Percentiles rank a stretch among this genome's conserved stretches.
These are phyloP conservation scores for Camellia sinensis DNA, from an alignment of 148 eudicot species.

Conservation along the genomic window DNA sequence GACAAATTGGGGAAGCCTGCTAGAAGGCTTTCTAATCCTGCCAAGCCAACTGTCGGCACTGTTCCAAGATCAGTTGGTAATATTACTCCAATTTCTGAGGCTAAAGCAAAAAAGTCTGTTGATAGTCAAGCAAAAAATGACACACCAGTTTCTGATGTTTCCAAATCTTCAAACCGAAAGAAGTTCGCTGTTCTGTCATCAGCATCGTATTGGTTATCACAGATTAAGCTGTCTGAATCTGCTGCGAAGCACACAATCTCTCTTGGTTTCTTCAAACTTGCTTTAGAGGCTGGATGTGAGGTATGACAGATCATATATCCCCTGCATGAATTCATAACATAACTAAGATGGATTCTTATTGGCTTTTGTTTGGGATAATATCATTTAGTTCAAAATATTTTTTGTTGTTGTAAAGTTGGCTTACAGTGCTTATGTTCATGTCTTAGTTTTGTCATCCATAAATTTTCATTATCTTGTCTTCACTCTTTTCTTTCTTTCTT, in stretches of 20 bases:
- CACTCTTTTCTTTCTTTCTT: neutral
- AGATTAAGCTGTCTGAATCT: conserved; percentile 88
- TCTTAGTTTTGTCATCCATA: neutral
- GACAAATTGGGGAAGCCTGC: conserved; percentile 71
- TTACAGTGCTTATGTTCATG: neutral
- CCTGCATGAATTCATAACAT: neutral
- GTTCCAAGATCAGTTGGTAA: conserved; percentile 37
- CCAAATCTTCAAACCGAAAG: conserved; percentile 49
- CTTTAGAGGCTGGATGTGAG: conserved; percentile 80
- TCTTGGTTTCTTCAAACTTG: conserved; percentile 89
- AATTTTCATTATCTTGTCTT: neutral
- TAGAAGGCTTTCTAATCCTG: conserved; percentile 71
- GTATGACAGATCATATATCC: conserved; percentile 29
- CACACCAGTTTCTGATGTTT: conserved; percentile 62
- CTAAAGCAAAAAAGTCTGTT: conserved; percentile 43
- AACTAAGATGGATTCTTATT: conserved; percentile 50
- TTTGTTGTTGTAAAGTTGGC: neutral
- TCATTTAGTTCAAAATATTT: neutral
- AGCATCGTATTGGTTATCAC: conserved; percentile 82
- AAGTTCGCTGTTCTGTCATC: conserved; percentile 63
- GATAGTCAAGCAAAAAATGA: conserved; percentile 39
- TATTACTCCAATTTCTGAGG: conserved; percentile 69
- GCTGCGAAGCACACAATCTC: conserved; percentile 77
- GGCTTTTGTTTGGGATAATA: conserved; percentile 35
- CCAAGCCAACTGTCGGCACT: conserved; percentile 51